A percentile compares a stretch with the other conserved stretches of the same genome.
phyloP scores from a whole-genome alignment of 1,139 yeast species.

The Torulaspora globosa region DNA sequence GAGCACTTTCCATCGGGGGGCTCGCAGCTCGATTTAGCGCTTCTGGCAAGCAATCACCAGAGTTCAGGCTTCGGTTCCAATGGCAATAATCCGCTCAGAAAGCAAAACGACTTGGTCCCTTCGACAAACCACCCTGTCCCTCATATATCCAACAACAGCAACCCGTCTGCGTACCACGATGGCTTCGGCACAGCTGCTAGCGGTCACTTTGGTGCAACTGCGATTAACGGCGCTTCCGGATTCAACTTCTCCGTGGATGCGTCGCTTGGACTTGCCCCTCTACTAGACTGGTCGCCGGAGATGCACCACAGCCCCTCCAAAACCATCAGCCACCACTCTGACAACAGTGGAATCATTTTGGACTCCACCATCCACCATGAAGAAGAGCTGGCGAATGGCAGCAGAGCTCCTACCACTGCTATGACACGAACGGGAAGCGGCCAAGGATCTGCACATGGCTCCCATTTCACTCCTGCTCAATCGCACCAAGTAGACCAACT shows the following conservation, averaged over 20 bases:
- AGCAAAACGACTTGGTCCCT: neutral
- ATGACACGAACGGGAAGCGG: neutral
- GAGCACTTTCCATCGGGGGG: constrained; percentile 20
- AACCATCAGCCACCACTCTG: constrained; percentile 6
- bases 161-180: constrained; percentile 4
- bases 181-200: neutral
- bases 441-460: neutral
- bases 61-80: neutral
- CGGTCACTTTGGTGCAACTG: neutral
- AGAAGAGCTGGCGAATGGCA: neutral
- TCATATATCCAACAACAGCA: neutral
- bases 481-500: constrained; percentile 1
- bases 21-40: constrained; percentile 19
- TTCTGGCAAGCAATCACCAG: constrained; percentile 7
- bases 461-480: neutral
- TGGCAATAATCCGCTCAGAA: neutral
- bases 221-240: constrained; percentile 12
- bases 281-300: constrained; percentile 28
- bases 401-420: neutral
- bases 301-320: constrained; percentile 6
- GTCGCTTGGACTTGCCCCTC: constrained; percentile 35
- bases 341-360: constrained; percentile 14
- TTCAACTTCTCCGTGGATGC: constrained; percentile 34
- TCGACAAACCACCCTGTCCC: neutral
- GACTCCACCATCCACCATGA: constrained; percentile 9